Base-by-base conservation (phyloP, 73 alveolate genomes). In the Paramecium tetraurelia region DNA sequence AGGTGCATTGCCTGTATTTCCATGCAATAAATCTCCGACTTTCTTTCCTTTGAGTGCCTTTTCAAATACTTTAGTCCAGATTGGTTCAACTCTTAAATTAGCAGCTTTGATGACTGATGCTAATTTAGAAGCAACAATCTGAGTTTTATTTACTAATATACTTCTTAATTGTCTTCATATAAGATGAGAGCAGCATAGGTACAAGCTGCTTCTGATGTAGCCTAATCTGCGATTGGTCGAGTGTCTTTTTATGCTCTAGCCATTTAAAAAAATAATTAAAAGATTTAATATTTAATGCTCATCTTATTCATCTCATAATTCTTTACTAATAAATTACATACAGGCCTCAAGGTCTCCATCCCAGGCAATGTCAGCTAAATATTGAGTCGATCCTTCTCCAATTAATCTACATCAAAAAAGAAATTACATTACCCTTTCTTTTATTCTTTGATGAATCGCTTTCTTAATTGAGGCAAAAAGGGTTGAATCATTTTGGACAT, bases 51-150 rank as follows among this genome's bases (percentile, higher is more conserved):
- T 86, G 33, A 96, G 96, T 40, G 97, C 97, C 95, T 96, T 96
- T 85, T 97, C 98, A 95, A 96, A 96, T 86, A 96, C 86, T 85
- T 95, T 95, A 24, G 99, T 97, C 97, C 98, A 96, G 96, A 94
- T 95, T 70, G 97, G 96, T 92, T 96, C 99, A 41, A 96, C 99
- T 92, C 93, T 94, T 89, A 95, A 88, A 33, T 98, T 96, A 69
- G 98, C 95, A 10, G 98, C 98, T 93, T 94, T 93, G 59, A 96
- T 58, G 38, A 96, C 85, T 92, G 94, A 95, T 58, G 96, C 88
- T 41, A 96, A 68, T 85, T 96, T 96, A 93, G 96, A 97, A 16
- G 98, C 97, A 38, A 21, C 59, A 29, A 75, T 75, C 87, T 75
- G 6, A 21, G 18, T 22, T 35, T 63, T 33, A 63, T 4, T 63